phyloP scores from a whole-genome alignment of 352 stramenopile genomes.

The Peronosclerospora sorghi region DNA sequence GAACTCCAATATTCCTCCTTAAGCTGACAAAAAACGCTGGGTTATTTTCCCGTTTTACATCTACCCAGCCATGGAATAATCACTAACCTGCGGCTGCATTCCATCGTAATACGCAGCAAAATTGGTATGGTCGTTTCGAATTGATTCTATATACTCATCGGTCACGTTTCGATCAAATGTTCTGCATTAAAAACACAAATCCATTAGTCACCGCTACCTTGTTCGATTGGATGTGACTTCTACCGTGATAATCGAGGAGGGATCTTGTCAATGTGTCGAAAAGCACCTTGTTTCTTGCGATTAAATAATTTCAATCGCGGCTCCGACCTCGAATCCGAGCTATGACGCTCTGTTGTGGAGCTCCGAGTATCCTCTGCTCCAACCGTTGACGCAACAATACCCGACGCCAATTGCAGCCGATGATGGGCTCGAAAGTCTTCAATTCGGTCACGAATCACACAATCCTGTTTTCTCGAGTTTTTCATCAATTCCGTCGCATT shows the following conservation, averaged over 20 bases:
- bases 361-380: slow-evolving; percentile 31
- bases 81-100: slow-evolving; percentile 17
- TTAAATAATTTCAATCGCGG: slow-evolving; percentile 44
- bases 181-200: slow-evolving; percentile 15
- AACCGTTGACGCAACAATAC: slow-evolving; percentile 61
- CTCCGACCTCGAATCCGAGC: slow-evolving; percentile 33
- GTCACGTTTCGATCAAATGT: slow-evolving; percentile 63
- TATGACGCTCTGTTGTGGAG: slow-evolving; percentile 20
- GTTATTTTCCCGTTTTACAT: neutral
- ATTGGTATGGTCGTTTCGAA: slow-evolving; percentile 50
- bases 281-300: slow-evolving; percentile 54
- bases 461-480: slow-evolving; percentile 48
- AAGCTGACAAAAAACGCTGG: slow-evolving; percentile 14
- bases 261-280: slow-evolving; percentile 45
- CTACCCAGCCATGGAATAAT: neutral
- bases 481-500: slow-evolving; percentile 40
- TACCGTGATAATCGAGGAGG: slow-evolving; percentile 40
- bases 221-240: slow-evolving; percentile 1
- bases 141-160: slow-evolving; percentile 38
- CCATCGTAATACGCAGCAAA: slow-evolving; percentile 55
- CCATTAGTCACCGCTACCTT: neutral
- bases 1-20: slow-evolving; percentile 55
- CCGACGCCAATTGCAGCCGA: slow-evolving; percentile 65
- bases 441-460: slow-evolving; percentile 52
- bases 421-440: slow-evolving; percentile 81